Evolutionary conservation across 108 stramenopile species (phyloP), one percentile per base, ranked within the genome.

Genomic region (Skeletonema tropicum): DNA sequence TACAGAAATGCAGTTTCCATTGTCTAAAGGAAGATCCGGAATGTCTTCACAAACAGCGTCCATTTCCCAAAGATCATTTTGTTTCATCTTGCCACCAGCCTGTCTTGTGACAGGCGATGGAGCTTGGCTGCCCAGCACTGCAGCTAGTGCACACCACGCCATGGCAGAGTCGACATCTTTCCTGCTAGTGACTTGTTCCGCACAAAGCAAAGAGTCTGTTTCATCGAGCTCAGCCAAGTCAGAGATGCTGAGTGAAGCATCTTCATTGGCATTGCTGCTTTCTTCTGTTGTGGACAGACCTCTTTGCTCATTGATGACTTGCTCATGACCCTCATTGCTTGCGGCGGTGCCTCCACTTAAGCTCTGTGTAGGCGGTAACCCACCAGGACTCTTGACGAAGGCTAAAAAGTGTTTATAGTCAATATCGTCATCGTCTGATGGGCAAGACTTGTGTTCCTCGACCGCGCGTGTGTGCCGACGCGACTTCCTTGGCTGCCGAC

Each of bases 121-220:
- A 32, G 59, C 59, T 21, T 29, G 21, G 29, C 30, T 6, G 14
- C 59, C 59, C 3, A 60, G 19, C 29, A 60, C 33, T 32, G 19
- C 59, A 15, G 59, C 21, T 6, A 60, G 19, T 12, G 59, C 59
- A 29, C 30, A 33, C 59, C 59, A 60, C 5, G 59, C 59, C 59
- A 60, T 29, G 14, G 59, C 33, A 32, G 59, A 60, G 59, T 60
- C 59, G 59, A 60, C 59, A 32, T 60, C 59, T 32, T 60, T 60
- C 1, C 33, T 21, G 59, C 59, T 21, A 13, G 23, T n/a, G 15
- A 5, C 42, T n/a, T 45, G 3, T 15, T n/a, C 42, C n/a, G 42
- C 5, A n/a, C 14, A 45, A n/a, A 3, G 42, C 42, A 45, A 15
- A 5, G 15, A 3, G 42, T 45, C 42, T 45, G 3, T 45, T 45